Base-by-base conservation (phyloP, 2,329 filamentous ascomycete species). In the Ascosphaera apis region DNA sequence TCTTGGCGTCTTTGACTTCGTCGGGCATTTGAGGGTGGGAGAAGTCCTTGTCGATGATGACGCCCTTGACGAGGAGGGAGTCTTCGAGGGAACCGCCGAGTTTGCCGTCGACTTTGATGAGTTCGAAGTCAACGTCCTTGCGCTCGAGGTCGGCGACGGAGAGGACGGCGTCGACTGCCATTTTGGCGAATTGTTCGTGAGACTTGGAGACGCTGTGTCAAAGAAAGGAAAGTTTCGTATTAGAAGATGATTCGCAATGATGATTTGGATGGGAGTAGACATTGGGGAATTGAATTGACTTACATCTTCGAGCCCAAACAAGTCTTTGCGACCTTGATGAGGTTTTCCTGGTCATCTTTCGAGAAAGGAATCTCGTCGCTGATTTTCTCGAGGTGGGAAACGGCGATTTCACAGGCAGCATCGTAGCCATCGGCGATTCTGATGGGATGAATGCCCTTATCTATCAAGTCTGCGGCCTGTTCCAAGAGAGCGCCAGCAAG, bases 401-500 rank as follows among this genome's bases (percentile, higher is more conserved):
- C 79, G 31, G 88, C 88, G 48, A 95, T 86, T 56, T 98, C 91
- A 54, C 91, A 98, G 39, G 88, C 88, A 51, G 91, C 75, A 55
- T 98, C 88, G 61, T 92, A 98, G 36, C 88, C 88, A 58, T 98
- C 88, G 44, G 91, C 91, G 60, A 98, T 95, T 48, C 91, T 70
- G 55, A 98, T 98, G 42, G 88, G 88, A 61, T 98, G 88, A 49
- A 98, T 98, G 53, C 88, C 91, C 70, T 98, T 98, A 68, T 98
- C 91, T 56, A 98, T 95, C 47, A 98, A 71, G 54, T 93, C 88
- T 43, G 86, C 82, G 13, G 88, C 88, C 62, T 95, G 86, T 60
- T 98, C 91, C 41, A 98, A 66, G 44, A 98, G 71, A 42, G 88
- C 84, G 44, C 86, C 88, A 11, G 88, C 88, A 46, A 98, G 64